Conservation (phyloP, 306 rosid genomes). For the Cucumis cinereus region DNA sequence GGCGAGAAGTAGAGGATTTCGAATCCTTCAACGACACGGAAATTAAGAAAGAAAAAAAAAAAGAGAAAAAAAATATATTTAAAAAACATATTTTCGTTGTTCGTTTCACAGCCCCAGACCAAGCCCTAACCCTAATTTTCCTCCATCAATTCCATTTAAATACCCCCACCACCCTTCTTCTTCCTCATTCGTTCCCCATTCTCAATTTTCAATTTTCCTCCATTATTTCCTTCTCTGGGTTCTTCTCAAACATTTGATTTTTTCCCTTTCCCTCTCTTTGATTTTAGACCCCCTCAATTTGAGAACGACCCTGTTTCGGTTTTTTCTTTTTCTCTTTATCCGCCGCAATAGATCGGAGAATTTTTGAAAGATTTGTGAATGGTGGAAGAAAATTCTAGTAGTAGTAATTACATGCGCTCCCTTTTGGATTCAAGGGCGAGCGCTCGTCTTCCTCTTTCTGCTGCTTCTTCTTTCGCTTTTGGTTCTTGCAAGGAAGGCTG, state of each 20-base stretch:
- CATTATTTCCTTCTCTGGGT: not conserved
- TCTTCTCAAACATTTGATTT: not conserved
- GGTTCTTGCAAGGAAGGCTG: constrained; percentile 95
- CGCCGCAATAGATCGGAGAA: constrained; percentile 10
- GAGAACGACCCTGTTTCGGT: not conserved
- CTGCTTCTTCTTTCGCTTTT: constrained; percentile 50
- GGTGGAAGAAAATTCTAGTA: constrained; percentile 78
- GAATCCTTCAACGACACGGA: constrained; percentile 2
- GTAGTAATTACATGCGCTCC: constrained; percentile 66
- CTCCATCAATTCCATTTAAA: not conserved
- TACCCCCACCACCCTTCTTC: not conserved
- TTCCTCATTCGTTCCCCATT: not conserved
- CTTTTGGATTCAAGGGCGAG: constrained; percentile 58
- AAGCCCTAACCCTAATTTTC: constrained; percentile 5
- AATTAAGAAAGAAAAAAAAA: not conserved
- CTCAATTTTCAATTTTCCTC: not conserved
- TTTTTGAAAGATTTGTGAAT: constrained; percentile 48
- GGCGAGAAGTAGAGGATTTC: not conserved
- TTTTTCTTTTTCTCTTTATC: not conserved
- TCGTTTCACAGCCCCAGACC: not conserved
- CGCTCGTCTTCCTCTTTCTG: constrained; percentile 48
- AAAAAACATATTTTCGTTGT: not conserved
- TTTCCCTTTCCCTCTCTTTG: not conserved
- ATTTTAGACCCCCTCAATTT: not conserved
- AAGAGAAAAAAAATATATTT: not conserved